phyloP scores from a whole-genome alignment of 1,139 yeast genomes.

The Geotrichum bryndzae region DNA sequence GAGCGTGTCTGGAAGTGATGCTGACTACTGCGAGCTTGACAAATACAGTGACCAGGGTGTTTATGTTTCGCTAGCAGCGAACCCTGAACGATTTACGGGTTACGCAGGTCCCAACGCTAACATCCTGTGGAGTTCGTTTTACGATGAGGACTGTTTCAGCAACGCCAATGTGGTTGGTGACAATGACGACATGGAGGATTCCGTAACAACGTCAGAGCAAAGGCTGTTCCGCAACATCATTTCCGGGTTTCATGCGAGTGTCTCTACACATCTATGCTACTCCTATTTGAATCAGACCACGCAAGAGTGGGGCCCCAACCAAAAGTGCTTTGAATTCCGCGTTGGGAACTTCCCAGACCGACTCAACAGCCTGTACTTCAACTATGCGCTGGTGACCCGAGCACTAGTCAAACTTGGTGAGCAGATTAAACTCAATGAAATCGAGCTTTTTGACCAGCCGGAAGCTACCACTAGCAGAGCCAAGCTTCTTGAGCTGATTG shows the following conservation, averaged over 20 bases:
- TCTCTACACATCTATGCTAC: constrained; percentile 84
- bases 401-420: constrained; percentile 57
- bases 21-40: constrained; percentile 56
- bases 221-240: constrained; percentile 77
- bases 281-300: constrained; percentile 70
- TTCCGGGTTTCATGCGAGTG: constrained; percentile 92
- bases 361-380: constrained; percentile 79
- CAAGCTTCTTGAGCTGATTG: neutral
- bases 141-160: constrained; percentile 40
- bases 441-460: neutral
- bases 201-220: constrained; percentile 42
- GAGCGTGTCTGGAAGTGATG: constrained; percentile 15
- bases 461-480: neutral
- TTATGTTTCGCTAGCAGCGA: constrained; percentile 74
- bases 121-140: constrained; percentile 88
- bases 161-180: constrained; percentile 39
- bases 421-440: constrained; percentile 3
- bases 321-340: constrained; percentile 74
- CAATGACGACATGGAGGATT: constrained; percentile 47
- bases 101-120: constrained; percentile 88
- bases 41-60: constrained; percentile 51
- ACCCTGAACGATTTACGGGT: constrained; percentile 95
- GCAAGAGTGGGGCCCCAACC: constrained; percentile 77
- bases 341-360: constrained; percentile 89
- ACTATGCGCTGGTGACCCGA: constrained; percentile 82